Conservation (phyloP, 129 eudicot genomes). For the Chrysanthemum lavandulifolium region DNA sequence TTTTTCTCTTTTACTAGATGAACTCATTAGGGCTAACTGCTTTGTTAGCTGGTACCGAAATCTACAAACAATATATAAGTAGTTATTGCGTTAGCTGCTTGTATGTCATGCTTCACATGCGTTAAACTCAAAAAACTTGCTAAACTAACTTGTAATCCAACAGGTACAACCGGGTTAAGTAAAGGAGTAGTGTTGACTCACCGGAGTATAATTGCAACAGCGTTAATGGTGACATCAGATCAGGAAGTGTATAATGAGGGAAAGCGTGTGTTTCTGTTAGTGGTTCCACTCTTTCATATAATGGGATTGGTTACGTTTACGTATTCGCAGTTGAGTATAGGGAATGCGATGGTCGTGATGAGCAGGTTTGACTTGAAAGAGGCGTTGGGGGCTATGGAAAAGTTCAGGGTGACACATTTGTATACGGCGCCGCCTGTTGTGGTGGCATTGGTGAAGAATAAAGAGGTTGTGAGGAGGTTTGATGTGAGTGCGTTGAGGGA, state of each 20-base stretch:
- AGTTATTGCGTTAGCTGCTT: too few relatives aligned
- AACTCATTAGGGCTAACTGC: too few relatives aligned
- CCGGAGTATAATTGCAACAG: conserved; percentile 37
- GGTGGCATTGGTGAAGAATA: conserved; percentile 31
- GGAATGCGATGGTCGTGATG: conserved; percentile 40
- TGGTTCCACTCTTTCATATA: conserved; percentile 43
- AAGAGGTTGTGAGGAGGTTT: conserved; percentile 22
- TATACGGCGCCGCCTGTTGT: conserved; percentile 39
- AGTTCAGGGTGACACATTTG: conserved; percentile 31
- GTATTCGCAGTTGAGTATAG: conserved; percentile 28
- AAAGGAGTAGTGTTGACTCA: conserved; percentile 51
- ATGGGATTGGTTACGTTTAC: conserved; percentile 30
- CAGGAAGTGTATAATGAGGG: conserved; percentile 26
- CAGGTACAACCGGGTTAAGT: conserved; percentile 41
- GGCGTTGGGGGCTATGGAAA: conserved; percentile 35
- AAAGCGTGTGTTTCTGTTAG: conserved; percentile 27
- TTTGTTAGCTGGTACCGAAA: too few relatives aligned
- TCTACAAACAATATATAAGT: too few relatives aligned
- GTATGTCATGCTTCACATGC: too few relatives aligned
- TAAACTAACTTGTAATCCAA: too few relatives aligned
- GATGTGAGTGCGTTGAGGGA: conserved; percentile 25
- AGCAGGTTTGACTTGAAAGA: conserved; percentile 33
- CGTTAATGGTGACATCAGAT: conserved; percentile 34
- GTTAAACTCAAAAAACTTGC: too few relatives aligned
- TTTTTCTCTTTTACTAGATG: too few relatives aligned